Evolutionary conservation across 495 filamentous ascomycete genomes (phyloP).

Genomic region (Evansstolkia leycettana): DNA sequence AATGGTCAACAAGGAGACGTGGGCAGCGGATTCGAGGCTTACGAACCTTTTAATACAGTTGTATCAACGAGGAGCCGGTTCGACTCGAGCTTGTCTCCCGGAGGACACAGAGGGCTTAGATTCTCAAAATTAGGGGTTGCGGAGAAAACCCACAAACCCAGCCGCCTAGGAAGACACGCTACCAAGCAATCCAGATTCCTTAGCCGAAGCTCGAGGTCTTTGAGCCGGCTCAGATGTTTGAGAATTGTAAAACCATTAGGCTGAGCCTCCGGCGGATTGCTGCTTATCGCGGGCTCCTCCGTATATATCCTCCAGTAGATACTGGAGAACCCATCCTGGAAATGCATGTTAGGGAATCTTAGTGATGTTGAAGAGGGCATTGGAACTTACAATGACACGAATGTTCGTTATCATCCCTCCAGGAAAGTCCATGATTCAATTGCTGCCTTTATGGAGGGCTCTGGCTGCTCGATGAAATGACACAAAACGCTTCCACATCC

Average conservation of each 20-base stretch:
- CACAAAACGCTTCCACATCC: conserved; percentile 11
- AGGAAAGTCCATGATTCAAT: conserved; percentile 37
- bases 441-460: conserved; percentile 15
- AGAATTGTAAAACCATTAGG: conserved; percentile 31
- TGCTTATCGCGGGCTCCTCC: conserved; percentile 25
- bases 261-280: conserved; percentile 21
- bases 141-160: conserved; percentile 33
- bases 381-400: conserved; percentile 29
- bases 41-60: conserved; percentile 27
- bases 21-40: not conserved
- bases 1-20: conserved; percentile 3
- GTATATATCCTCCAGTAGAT: conserved; percentile 40
- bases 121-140: conserved; percentile 30
- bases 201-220: conserved; percentile 30
- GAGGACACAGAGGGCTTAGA: conserved; percentile 16
- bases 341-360: conserved; percentile 10
- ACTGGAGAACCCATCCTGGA: conserved; percentile 35
- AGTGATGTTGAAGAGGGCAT: not conserved
- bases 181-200: conserved; percentile 27
- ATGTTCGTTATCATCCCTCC: conserved; percentile 34
- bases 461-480: conserved; percentile 18
- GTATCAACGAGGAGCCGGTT: conserved; percentile 23
- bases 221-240: conserved; percentile 33
- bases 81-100: conserved; percentile 16
- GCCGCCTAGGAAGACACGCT: conserved; percentile 28